Conservation (phyloP, 208 protist genomes). For the Polymyxa betae region DNA sequence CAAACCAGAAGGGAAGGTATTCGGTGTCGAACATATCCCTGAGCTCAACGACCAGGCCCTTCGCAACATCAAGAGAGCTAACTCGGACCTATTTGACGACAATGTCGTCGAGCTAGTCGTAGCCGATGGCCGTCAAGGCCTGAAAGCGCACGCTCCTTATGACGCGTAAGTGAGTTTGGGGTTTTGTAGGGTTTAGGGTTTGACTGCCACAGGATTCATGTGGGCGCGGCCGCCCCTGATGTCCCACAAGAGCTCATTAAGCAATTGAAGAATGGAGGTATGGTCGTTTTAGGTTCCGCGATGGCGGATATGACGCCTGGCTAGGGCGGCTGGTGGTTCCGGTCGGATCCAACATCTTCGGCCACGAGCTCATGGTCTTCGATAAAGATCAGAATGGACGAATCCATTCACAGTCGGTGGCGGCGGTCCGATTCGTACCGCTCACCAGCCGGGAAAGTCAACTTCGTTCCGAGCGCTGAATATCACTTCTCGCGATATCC, state of each 20-base stretch:
- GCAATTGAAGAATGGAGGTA: background rate
- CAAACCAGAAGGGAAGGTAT: background rate
- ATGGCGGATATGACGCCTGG: background rate
- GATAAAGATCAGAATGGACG: background rate
- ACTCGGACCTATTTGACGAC: background rate
- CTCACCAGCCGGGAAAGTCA: background rate
- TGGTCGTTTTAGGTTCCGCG: background rate
- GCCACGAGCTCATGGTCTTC: background rate
- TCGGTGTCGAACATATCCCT: conserved; percentile 8
- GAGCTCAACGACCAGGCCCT: conserved; percentile 13
- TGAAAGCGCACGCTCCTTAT: background rate
- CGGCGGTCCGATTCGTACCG: background rate
- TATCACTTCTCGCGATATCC: too few species aligned
- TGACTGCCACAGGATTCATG: background rate
- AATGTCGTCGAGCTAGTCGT: background rate
- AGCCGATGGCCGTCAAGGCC: background rate
- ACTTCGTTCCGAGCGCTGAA: too few species aligned
- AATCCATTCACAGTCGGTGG: background rate
- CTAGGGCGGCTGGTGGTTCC: background rate
- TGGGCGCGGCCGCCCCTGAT: background rate
- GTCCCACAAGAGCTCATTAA: background rate
- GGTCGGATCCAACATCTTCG: background rate
- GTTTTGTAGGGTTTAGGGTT: background rate
- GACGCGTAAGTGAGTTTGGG: background rate
- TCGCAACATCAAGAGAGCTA: conserved; percentile 38